Conservation (phyloP, 1,139 yeast species). For the Blastobotrys indianensis region DNA sequence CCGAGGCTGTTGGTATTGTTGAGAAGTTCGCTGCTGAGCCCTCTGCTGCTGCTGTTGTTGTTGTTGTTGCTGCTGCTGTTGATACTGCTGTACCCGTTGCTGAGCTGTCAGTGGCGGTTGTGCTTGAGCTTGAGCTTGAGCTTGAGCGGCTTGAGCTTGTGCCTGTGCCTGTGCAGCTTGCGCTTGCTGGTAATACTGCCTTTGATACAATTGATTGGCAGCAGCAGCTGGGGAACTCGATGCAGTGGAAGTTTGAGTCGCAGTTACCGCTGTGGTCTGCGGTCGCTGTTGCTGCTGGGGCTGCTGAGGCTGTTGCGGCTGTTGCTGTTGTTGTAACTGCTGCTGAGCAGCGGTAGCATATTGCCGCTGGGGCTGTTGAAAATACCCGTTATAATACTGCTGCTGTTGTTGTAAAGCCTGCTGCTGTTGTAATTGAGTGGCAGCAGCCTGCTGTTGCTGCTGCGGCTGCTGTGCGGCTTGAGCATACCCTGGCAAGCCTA, state of each 20-base stretch:
- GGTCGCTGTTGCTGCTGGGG: conserved; percentile 4
- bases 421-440: conserved; percentile 1
- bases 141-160: not conserved
- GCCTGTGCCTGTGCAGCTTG: conserved; percentile 6
- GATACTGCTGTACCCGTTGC: not conserved
- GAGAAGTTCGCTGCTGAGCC: conserved; percentile 8
- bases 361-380: conserved; percentile 2
- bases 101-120: not conserved
- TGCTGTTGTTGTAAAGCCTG: conserved; percentile 5
- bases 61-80: conserved; percentile 9
- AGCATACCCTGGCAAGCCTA: conserved; percentile 1
- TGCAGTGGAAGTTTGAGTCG: no score
- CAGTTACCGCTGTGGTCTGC: no score
- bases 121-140: not conserved
- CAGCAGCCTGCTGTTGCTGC: not conserved
- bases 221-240: no score
- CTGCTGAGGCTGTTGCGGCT: not conserved
- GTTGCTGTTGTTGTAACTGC: not conserved
- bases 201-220: not conserved
- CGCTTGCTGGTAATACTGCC: conserved; percentile 5
- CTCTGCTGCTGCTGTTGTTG: conserved; percentile 4
- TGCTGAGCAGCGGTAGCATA: no score
- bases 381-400: conserved; percentile 1
- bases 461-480: conserved; percentile 2
- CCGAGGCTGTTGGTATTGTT: conserved; percentile 7